phyloP scores from a whole-genome alignment of 257 asterid species.

The Plantago ovata region DNA sequence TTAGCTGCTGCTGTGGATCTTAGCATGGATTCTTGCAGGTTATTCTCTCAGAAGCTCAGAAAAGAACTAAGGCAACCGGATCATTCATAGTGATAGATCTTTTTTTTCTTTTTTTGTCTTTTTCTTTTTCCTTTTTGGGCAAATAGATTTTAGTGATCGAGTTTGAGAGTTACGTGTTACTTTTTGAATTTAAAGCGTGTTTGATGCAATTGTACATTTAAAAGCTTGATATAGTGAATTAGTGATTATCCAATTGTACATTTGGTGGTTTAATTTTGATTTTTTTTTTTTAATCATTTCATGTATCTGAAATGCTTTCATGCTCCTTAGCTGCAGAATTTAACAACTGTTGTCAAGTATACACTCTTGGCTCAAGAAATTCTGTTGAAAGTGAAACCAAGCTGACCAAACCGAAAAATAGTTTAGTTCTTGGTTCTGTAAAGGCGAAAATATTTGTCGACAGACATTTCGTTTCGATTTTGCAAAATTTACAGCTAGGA shows the following conservation, averaged over 20 bases:
- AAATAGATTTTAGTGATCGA: conserved; percentile 35
- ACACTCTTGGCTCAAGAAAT: too few relatives aligned
- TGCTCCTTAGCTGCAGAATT: too few relatives aligned
- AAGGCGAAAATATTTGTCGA: too few relatives aligned
- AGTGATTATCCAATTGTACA: conserved; percentile 24
- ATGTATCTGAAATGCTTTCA: too few relatives aligned
- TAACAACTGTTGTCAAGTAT: too few relatives aligned
- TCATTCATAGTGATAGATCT: conserved; percentile 24
- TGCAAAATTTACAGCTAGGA: too few relatives aligned
- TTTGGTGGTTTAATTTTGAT: conserved; percentile 1
- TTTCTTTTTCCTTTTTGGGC: too few relatives aligned
- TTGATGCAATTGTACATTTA: conserved; percentile 27
- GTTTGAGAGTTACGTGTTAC: conserved; percentile 28
- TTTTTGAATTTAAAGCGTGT: not conserved
- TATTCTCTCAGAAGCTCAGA: conserved; percentile 63
- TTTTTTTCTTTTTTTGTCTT: not conserved
- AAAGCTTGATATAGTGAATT: not conserved
- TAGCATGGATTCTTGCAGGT: conserved; percentile 78
- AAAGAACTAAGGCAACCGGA: conserved; percentile 59
- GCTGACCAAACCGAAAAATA: too few relatives aligned
- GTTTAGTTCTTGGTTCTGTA: too few relatives aligned
- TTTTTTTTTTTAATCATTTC: not conserved
- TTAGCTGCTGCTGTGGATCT: conserved; percentile 84
- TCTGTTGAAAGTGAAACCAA: too few relatives aligned
- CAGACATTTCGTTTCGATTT: too few relatives aligned